phyloP scores from a whole-genome alignment of 2,329 filamentous ascomycete genomes.

The Zymoseptoria tritici region DNA sequence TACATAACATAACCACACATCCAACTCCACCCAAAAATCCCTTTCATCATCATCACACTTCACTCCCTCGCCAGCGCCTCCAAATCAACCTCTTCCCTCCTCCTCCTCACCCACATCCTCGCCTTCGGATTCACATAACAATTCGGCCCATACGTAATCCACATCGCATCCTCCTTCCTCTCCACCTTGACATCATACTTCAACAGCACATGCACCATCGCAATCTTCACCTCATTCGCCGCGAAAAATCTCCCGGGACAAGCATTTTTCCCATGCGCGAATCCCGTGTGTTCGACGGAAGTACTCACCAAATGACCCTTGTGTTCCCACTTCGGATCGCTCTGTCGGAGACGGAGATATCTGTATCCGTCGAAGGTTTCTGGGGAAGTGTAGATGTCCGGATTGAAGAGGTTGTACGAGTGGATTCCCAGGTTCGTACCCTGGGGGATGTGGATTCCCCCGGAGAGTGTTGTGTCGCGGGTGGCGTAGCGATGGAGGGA shows the following conservation, averaged over 20 bases:
- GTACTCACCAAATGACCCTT: constrained; percentile 14
- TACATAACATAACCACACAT: too few species aligned
- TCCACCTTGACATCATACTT: constrained; percentile 30
- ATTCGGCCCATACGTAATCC: constrained; percentile 3
- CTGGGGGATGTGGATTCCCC: constrained; percentile 21
- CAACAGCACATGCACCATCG: constrained; percentile 27
- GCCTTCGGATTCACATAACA: constrained; percentile 9
- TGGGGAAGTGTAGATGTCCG: constrained; percentile 14
- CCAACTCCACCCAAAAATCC: too few species aligned
- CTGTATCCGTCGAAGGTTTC: constrained; percentile 21
- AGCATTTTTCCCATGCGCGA: constrained; percentile 28
- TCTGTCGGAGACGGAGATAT: constrained; percentile 14
- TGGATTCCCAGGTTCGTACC: constrained; percentile 15
- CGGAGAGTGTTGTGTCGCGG: constrained; percentile 20
- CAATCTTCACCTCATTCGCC: constrained; percentile 30
- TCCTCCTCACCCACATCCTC: constrained; percentile 8
- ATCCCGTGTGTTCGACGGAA: constrained; percentile 19
- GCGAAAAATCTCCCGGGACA: constrained; percentile 33
- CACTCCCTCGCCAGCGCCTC: constrained; percentile 1
- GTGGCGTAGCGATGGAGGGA: constrained; percentile 23
- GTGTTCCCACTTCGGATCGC: constrained; percentile 16
- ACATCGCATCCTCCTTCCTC: constrained; percentile 4
- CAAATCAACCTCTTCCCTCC: constrained; percentile 13
- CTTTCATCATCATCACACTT: too few species aligned
- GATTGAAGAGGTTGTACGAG: constrained; percentile 9